Conservation (phyloP, 1,284 basidiomycete species). For the Naganishia liquefaciens region DNA sequence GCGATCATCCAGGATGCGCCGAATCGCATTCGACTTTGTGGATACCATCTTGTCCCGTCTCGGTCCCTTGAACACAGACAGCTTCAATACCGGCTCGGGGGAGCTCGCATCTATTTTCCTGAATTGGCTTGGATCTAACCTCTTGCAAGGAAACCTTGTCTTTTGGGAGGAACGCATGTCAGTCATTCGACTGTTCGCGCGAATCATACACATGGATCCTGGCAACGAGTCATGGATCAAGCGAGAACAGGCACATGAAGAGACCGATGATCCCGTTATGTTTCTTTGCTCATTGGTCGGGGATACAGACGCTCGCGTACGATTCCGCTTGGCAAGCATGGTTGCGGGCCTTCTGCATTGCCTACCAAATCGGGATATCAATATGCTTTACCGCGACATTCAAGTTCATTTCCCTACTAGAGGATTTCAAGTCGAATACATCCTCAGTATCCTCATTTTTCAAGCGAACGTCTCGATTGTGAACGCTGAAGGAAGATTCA, state of each 20-base stretch:
- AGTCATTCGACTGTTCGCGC: constrained; percentile 66
- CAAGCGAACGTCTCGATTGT: constrained; percentile 82
- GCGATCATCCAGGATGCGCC: constrained; percentile 61
- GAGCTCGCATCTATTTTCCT: constrained; percentile 60
- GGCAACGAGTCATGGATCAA: constrained; percentile 44
- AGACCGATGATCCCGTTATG: not conserved
- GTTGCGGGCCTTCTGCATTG: constrained; percentile 54
- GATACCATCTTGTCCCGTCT: constrained; percentile 65
- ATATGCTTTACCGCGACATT: constrained; percentile 32
- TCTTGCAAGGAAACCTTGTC: constrained; percentile 57
- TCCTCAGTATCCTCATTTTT: constrained; percentile 75
- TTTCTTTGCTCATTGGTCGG: constrained; percentile 20
- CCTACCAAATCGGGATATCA: constrained; percentile 11
- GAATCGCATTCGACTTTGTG: constrained; percentile 65
- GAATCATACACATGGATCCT: constrained; percentile 66
- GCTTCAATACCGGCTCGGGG: constrained; percentile 54
- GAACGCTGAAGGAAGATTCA: constrained; percentile 76
- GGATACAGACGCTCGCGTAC: constrained; percentile 81
- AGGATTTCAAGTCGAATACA: constrained; percentile 59
- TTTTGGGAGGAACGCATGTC: constrained; percentile 71
- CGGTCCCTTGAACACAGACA: constrained; percentile 58
- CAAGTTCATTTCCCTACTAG: constrained; percentile 35
- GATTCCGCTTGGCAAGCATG: constrained; percentile 70
- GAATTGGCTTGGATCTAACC: constrained; percentile 59
- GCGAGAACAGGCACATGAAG: not conserved